These are phyloP conservation scores for Solanum hybrid DNA, from an alignment of 305 asterid species.

Conservation along the genomic window DNA sequence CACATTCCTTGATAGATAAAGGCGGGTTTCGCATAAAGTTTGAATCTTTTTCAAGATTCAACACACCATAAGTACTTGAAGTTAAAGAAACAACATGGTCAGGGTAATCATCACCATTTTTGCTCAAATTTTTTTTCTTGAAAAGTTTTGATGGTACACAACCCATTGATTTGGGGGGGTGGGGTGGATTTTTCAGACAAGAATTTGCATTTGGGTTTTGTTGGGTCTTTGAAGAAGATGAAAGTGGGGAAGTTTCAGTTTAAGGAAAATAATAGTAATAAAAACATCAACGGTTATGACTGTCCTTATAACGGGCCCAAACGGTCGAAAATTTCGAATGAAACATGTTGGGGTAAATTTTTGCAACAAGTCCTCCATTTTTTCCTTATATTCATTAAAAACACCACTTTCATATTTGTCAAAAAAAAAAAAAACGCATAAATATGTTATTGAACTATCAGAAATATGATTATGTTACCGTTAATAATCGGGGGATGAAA, in stretches of 20 bases:
- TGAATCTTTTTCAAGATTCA: slow-evolving; percentile 46
- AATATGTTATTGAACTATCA: not conserved
- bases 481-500: not conserved
- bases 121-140: slow-evolving; percentile 17
- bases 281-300: slow-evolving; percentile 38
- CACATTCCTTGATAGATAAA: slow-evolving; percentile 5
- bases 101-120: slow-evolving; percentile 19
- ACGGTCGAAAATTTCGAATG: slow-evolving; percentile 80
- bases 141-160: slow-evolving; percentile 62
- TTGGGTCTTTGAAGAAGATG: slow-evolving; percentile 17
- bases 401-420: not conserved
- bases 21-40: not conserved
- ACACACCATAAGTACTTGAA: slow-evolving; percentile 71
- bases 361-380: slow-evolving; percentile 15
- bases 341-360: slow-evolving; percentile 5
- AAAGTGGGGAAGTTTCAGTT: not conserved
- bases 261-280: not conserved
- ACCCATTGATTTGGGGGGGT: slow-evolving; percentile 36
- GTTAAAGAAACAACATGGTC: slow-evolving; percentile 81
- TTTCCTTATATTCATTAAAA: slow-evolving; percentile 13
- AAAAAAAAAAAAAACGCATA: too few relatives aligned
- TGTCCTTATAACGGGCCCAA: slow-evolving; percentile 28
- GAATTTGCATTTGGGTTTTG: slow-evolving; percentile 9
- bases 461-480: not conserved
- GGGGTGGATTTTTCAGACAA: slow-evolving; percentile 6